Evolutionary conservation across 2,329 filamentous ascomycete genomes (phyloP).

Genomic region (Botryotinia narcissicola): DNA sequence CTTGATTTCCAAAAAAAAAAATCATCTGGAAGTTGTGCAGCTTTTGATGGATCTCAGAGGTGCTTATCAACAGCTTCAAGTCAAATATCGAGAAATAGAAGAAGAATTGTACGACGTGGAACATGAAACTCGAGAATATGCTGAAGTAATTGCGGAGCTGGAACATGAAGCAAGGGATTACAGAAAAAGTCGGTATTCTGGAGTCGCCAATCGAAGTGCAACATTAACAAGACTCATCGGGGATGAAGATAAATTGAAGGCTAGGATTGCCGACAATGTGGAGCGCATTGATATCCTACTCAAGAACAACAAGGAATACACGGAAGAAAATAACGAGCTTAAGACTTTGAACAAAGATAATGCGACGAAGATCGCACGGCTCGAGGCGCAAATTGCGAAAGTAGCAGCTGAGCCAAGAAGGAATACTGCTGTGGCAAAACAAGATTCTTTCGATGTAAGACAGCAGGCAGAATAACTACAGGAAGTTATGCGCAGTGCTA

Average conservation of each 20-base stretch:
- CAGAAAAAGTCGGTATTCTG: too few relatives aligned
- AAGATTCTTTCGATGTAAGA: background rate
- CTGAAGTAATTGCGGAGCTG: too few relatives aligned
- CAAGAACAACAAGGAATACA: background rate
- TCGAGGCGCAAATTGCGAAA: background rate
- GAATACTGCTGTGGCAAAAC: background rate
- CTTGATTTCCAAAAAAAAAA: background rate
- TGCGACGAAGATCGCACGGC: background rate
- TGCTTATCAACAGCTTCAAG: background rate
- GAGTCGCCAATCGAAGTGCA: too few relatives aligned
- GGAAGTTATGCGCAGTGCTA: background rate
- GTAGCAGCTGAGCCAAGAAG: background rate
- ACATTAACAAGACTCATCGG: too few relatives aligned
- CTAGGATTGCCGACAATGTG: background rate
- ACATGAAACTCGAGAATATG: too few relatives aligned
- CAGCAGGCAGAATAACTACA: background rate
- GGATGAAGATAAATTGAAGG: background rate
- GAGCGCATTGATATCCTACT: background rate
- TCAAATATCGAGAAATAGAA: background rate
- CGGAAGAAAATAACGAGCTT: background rate
- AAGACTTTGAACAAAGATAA: background rate
- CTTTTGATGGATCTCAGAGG: background rate
- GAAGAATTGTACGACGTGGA: too few relatives aligned
- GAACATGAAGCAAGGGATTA: too few relatives aligned
- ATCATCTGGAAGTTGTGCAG: background rate